A percentile compares a stretch with the other conserved stretches of the same genome.
phyloP scores from a whole-genome alignment of 495 filamentous ascomycete genomes.

The Penicillium nucicola region DNA sequence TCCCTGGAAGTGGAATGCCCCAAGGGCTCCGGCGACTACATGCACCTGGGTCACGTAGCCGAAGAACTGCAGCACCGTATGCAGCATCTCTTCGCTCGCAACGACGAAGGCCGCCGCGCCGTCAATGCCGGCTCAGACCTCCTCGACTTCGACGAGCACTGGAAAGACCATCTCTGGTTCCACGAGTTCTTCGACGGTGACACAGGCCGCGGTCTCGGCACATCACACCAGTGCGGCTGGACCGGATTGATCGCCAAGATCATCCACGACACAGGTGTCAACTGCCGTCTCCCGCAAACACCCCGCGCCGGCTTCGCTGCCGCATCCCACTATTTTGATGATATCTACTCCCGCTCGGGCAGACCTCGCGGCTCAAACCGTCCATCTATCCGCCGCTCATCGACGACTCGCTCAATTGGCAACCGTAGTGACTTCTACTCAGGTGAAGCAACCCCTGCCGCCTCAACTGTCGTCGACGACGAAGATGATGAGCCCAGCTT shows the following conservation, averaged over 20 bases:
- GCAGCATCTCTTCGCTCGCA: constrained; percentile 83
- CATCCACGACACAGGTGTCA: constrained; percentile 94
- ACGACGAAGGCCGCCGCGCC: constrained; percentile 79
- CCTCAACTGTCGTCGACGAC: constrained; percentile 25
- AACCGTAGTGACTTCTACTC: constrained; percentile 76
- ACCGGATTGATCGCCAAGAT: constrained; percentile 94
- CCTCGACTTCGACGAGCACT: constrained; percentile 86
- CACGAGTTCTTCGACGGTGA: constrained; percentile 98
- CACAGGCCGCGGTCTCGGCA: constrained; percentile 80
- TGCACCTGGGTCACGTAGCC: constrained; percentile 95
- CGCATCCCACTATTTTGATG: constrained; percentile 92
- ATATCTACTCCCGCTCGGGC: constrained; percentile 62
- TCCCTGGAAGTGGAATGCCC: constrained; percentile 88
- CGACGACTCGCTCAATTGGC: constrained; percentile 80
- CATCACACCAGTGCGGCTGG: constrained; percentile 96
- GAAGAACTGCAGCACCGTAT: constrained; percentile 94
- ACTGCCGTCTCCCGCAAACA: constrained; percentile 88
- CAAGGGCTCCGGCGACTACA: constrained; percentile 87
- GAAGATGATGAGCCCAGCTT: constrained; percentile 19
- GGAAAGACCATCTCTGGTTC: constrained; percentile 93
- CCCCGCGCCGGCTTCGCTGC: constrained; percentile 79
- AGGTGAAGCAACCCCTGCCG: constrained; percentile 23
- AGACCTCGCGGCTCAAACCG: constrained; percentile 38
- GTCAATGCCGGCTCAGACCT: constrained; percentile 78
- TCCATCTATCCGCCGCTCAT: constrained; percentile 69